These are phyloP conservation scores for Cordia subcordata DNA, from an alignment of 257 asterid genomes.

Conservation along the genomic window DNA sequence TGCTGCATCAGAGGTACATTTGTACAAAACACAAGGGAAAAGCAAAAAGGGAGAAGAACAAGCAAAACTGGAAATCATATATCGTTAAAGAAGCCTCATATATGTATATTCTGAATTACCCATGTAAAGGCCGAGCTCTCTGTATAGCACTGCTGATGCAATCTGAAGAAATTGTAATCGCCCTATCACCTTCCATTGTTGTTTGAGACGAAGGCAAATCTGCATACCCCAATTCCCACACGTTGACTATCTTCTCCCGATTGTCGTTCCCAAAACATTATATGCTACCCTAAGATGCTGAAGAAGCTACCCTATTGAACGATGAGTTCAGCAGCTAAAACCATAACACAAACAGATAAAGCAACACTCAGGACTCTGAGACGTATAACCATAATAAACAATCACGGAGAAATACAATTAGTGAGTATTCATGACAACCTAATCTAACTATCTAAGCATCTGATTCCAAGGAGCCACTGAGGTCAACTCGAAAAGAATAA, in stretches of 20 bases:
- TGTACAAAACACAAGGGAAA: too few species aligned
- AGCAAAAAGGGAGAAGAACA: background rate
- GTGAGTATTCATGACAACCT: too few species aligned
- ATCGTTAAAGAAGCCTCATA: background rate
- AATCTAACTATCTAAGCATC: too few species aligned
- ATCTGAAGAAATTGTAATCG: constrained; percentile 39
- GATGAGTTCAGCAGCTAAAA: constrained; percentile 26
- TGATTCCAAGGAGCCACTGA: too few species aligned
- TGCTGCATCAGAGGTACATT: too few species aligned
- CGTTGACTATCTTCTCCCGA: constrained; percentile 40
- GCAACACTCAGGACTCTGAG: background rate
- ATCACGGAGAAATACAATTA: too few species aligned
- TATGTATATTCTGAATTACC: constrained; percentile 41
- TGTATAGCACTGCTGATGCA: constrained; percentile 42
- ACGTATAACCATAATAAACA: too few species aligned
- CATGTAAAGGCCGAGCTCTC: constrained; percentile 57
- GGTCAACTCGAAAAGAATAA: too few species aligned
- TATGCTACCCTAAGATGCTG: constrained; percentile 41
- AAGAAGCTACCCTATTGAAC: constrained; percentile 31
- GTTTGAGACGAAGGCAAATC: constrained; percentile 31
- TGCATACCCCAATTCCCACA: constrained; percentile 44
- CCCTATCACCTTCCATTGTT: constrained; percentile 73
- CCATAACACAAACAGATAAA: constrained; percentile 12
- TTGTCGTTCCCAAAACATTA: constrained; percentile 64
- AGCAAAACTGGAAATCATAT: background rate